Percentiles rank a stretch among this genome's conserved stretches.
These are phyloP conservation scores for Cryphonectria carpinicola DNA, from an alignment of 2,329 filamentous ascomycete species.

Conservation along the genomic window DNA sequence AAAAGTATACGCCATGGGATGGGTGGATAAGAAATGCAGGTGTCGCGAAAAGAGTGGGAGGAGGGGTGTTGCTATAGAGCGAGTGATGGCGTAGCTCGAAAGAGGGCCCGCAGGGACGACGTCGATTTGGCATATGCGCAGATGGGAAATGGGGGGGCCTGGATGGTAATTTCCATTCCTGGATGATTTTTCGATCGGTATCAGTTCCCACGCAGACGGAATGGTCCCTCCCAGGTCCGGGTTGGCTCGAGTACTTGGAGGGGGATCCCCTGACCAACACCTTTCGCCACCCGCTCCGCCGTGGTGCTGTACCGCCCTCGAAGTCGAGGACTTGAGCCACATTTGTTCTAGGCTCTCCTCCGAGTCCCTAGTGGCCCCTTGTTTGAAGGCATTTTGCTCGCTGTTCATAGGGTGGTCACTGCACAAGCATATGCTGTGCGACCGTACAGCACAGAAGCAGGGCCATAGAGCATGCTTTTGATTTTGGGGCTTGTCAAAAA, in stretches of 20 bases:
- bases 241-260: slow-evolving; percentile 1
- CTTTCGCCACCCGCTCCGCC: slow-evolving; percentile 25
- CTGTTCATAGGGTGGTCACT: not conserved
- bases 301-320: not conserved
- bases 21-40: slow-evolving; percentile 19
- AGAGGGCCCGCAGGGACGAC: slow-evolving; percentile 13
- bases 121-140: slow-evolving; percentile 21
- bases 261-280: slow-evolving; percentile 20
- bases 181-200: slow-evolving; percentile 27
- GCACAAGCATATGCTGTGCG: not conserved
- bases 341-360: slow-evolving; percentile 31
- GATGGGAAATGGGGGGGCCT: slow-evolving; percentile 23
- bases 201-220: slow-evolving; percentile 16
- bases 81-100: not conserved
- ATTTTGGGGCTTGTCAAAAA: not conserved
- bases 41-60: slow-evolving; percentile 17
- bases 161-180: slow-evolving; percentile 25
- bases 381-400: not conserved
- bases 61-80: slow-evolving; percentile 25
- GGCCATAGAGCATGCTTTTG: not conserved
- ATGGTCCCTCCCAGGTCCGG: slow-evolving; percentile 14
- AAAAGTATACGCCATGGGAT: slow-evolving; percentile 21
- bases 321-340: slow-evolving; percentile 31
- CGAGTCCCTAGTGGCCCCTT: not conserved
- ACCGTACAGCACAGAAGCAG: not conserved